These are phyloP conservation scores for Suillus bovinus DNA, from an alignment of 768 basidiomycete genomes.

Conservation along the genomic window DNA sequence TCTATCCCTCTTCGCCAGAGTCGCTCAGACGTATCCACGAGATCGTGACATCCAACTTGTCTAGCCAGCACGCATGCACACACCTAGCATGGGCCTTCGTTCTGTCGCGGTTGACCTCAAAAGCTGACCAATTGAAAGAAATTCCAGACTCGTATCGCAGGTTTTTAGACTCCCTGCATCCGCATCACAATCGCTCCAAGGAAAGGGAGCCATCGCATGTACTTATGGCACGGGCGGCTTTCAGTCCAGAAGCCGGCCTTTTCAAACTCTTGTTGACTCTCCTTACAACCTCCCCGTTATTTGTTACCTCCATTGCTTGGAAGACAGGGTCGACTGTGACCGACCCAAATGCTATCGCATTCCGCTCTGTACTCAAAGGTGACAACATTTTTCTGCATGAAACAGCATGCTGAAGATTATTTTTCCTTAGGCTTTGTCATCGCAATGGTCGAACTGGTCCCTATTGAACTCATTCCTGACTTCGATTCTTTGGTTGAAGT, in stretches of 20 bases:
- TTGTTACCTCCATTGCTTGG: slow-evolving; percentile 74
- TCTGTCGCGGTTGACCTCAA: slow-evolving; percentile 58
- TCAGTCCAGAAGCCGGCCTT: slow-evolving; percentile 60
- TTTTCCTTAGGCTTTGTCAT: slow-evolving; percentile 65
- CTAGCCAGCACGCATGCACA: slow-evolving; percentile 66
- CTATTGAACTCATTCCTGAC: slow-evolving; percentile 75
- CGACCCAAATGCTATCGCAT: slow-evolving; percentile 77
- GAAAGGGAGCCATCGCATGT: slow-evolving; percentile 56
- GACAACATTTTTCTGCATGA: slow-evolving; percentile 17
- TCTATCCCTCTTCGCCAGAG: slow-evolving; percentile 63
- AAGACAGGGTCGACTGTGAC: slow-evolving; percentile 65
- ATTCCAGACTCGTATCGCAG: slow-evolving; percentile 53
- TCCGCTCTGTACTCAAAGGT: slow-evolving; percentile 87
- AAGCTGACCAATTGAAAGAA: slow-evolving; percentile 47
- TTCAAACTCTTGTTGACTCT: slow-evolving; percentile 57
- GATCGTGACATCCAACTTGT: slow-evolving; percentile 56
- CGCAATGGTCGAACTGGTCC: slow-evolving; percentile 69
- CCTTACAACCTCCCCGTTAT: slow-evolving; percentile 70
- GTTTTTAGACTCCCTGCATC: slow-evolving; percentile 56
- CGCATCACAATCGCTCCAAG: slow-evolving; percentile 46
- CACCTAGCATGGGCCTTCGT: slow-evolving; percentile 87
- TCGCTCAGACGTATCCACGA: slow-evolving; percentile 69
- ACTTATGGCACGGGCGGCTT: slow-evolving; percentile 58
- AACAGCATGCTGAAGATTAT: slow-evolving; percentile 9
- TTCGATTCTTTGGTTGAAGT: slow-evolving; percentile 71